phyloP scores from a whole-genome alignment of 1,284 basidiomycete species.

The Trichosporon faecale region DNA sequence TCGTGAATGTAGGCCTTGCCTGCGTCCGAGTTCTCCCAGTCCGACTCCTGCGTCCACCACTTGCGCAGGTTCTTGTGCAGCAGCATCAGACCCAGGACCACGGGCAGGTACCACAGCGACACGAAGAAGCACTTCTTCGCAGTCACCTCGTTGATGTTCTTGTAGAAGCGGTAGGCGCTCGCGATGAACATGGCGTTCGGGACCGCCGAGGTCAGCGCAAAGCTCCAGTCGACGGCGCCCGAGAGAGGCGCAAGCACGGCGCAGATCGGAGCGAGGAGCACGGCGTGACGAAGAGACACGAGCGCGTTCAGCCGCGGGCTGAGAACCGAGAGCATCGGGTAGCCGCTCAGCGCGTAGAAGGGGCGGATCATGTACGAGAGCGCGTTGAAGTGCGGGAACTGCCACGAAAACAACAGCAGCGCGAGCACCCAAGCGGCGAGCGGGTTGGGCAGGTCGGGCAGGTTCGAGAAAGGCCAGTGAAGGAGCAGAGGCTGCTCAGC shows the following conservation, averaged over 20 bases:
- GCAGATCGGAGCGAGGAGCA: slow-evolving; percentile 75
- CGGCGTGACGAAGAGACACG: slow-evolving; percentile 78
- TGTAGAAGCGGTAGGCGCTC: slow-evolving; percentile 75
- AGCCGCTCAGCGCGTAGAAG: slow-evolving; percentile 90
- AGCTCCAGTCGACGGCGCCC: slow-evolving; percentile 82
- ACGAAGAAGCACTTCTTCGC: slow-evolving; percentile 78
- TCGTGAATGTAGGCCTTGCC: slow-evolving; percentile 22
- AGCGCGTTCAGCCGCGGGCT: slow-evolving; percentile 77
- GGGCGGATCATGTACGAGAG: slow-evolving; percentile 82
- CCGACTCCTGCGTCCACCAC: slow-evolving; percentile 55
- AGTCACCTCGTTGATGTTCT: slow-evolving; percentile 62
- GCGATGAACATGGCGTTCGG: slow-evolving; percentile 72
- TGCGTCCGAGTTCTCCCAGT: slow-evolving; percentile 25
- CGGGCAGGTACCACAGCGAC: slow-evolving; percentile 87
- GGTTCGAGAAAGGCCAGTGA: slow-evolving; percentile 34
- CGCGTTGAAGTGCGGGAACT: slow-evolving; percentile 97
- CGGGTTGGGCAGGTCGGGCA: slow-evolving; percentile 57
- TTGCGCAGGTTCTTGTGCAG: slow-evolving; percentile 78
- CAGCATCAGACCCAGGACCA: slow-evolving; percentile 89
- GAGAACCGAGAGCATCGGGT: slow-evolving; percentile 85
- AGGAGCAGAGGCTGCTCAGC: slow-evolving; percentile 57
- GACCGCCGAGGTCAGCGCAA: slow-evolving; percentile 71
- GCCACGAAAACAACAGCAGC: slow-evolving; percentile 89
- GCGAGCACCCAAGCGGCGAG: slow-evolving; percentile 73
- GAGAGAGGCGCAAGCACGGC: slow-evolving; percentile 77